Evolutionary conservation across 257 asterid genomes (phyloP), one percentile per base, ranked within the genome.

Genomic region (Misopates orontium): DNA sequence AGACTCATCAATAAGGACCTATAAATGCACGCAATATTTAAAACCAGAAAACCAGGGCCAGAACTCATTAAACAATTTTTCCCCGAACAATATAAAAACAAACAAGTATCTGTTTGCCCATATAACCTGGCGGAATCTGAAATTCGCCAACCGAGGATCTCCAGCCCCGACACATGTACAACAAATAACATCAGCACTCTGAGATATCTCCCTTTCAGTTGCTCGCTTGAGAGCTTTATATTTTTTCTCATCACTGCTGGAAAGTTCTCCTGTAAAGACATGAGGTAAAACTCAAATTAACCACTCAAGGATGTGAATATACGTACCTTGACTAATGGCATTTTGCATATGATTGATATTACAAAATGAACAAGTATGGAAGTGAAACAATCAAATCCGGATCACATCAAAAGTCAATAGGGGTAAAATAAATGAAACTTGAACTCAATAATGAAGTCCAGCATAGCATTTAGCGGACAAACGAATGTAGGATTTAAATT

Each of bases 91-190:
- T 36, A 41, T 19, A 57, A 18, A 12, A 66, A 57, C 41, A 20
- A 28, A n/a, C n/a, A 32, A 16, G 58, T 57, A 40, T 56, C 48
- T 23, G 36, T 67, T 39, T 45, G 62, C 63, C 44, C 25, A 39
- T 39, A 56, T 71, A 66, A 93, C 99, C 97, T 94, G 99, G 25
- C 99, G 95, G 68, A 85, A 94, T 77, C 99, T 91, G 68, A 94
- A 94, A 80, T 94, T 91, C 56, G 96, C 85, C 73, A 94, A 65
- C 64, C 98, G 93, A 68, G 97, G 99, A 81, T 94, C 99, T 77
- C 99, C 98, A 64, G 98, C 99, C 60, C 99, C 99, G 65, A 94
- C 98, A 44, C 99, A 91, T 22, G 99, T 94, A 77, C 99, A 94
- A 60, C 98, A 94, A 74, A 94, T 94, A 73, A 94, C 99, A 81